Conservation (phyloP, 345 rosid species). For the Eucalyptus cloeziana region DNA sequence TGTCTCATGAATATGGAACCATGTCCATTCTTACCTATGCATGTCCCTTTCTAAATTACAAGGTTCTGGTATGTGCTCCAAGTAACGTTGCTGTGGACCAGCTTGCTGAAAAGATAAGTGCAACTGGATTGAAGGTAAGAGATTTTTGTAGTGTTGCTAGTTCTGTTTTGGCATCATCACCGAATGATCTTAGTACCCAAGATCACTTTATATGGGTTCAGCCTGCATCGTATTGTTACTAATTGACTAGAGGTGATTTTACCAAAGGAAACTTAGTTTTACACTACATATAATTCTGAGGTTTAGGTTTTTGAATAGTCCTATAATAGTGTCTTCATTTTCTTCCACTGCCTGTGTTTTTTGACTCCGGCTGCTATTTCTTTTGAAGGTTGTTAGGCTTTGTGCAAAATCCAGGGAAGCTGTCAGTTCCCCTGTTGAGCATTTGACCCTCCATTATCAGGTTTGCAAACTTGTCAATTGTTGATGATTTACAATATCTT, state of each 20-base stretch:
- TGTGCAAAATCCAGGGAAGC: constrained; percentile 99
- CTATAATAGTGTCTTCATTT: neutral
- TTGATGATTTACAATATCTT: neutral
- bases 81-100: constrained; percentile 99
- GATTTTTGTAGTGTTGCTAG: neutral
- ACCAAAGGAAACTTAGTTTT: neutral
- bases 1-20: neutral
- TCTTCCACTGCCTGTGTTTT: neutral
- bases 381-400: constrained; percentile 76
- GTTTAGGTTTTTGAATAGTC: neutral
- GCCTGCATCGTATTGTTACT: neutral
- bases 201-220: neutral
- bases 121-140: constrained; percentile 91
- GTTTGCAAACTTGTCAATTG: constrained; percentile 21
- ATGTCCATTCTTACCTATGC: neutral
- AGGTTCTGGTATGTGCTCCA: constrained; percentile 99
- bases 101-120: constrained; percentile 98
- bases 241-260: neutral
- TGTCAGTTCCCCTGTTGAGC: constrained; percentile 98
- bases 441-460: constrained; percentile 99
- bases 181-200: neutral
- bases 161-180: neutral
- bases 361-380: neutral
- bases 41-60: neutral
- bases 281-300: neutral